Evolutionary conservation across 768 basidiomycete genomes (phyloP), one percentile per base, ranked within the genome.

Genomic region (Paxillus ammoniavirescens): DNA sequence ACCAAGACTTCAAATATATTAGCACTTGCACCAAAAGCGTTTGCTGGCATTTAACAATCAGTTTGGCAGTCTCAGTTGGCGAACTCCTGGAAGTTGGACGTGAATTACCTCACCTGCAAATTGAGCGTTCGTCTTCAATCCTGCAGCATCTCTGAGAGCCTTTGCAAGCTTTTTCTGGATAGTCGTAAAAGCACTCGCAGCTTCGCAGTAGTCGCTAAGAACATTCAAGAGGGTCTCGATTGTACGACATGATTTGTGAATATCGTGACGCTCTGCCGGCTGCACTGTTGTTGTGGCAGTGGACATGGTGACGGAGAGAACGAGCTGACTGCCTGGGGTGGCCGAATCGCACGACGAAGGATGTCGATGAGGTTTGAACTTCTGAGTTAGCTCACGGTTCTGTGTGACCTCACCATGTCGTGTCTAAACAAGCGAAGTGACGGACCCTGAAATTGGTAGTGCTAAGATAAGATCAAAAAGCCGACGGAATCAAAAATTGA

Each of bases 181-280:
- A 2, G 75, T 59, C 8, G 82, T 82, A 10, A 87, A 74, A 4
- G 82, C 81, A 31, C 74, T 77, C 5, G 81, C 81, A 7, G 86
- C 83, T 59, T 92, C 87, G 63, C 82, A 86, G 62, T 91, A 92
- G 67, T 90, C 87, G 61, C 81, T 83, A 53, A 92, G 75, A 44
- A 83, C 70, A 57, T 75, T 78, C 53, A 89, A 78, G 30, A 91
- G 78, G 10, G 75, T 73, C 59, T 92, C 89, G 50, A 91, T 74
- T 3, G 87, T 77, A 65, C 85, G 87, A 77, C 91, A 91, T 6
- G 87, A 83, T 68, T 86, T 91, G 76, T 91, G 90, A 13, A 92
- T 78, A 57, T 91, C 89, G 15, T 73, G 65, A 18, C 87, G 80
- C 51, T 91, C 89, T 8, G 81, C 78, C 8, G 86, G 68, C 17